These are phyloP conservation scores for Orbilia brochopaga DNA, from an alignment of 2,329 filamentous ascomycete genomes.

Conservation along the genomic window DNA sequence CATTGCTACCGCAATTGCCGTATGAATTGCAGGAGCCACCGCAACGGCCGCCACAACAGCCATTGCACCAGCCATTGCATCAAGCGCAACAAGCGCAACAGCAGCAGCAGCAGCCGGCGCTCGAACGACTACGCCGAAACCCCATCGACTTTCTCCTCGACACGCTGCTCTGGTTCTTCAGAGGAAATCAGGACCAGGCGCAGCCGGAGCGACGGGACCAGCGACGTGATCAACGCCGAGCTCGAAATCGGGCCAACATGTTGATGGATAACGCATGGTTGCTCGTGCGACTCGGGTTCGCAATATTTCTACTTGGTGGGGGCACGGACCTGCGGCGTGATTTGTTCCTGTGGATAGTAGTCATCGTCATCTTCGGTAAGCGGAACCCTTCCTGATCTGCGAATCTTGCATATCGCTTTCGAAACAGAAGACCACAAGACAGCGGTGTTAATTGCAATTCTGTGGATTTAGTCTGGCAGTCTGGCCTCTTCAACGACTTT, in stretches of 20 bases:
- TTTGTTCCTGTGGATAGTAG: conserved; percentile 51
- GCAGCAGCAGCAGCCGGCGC: not conserved
- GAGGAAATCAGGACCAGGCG: conserved; percentile 4
- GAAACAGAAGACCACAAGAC: not conserved
- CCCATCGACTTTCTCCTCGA: not conserved
- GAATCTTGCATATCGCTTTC: conserved; percentile 1
- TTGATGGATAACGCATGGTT: conserved; percentile 52
- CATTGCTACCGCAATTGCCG: too few species aligned
- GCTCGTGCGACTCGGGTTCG: conserved; percentile 51
- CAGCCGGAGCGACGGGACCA: not conserved
- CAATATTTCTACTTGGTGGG: conserved; percentile 52
- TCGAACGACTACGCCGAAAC: not conserved
- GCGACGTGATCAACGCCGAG: not conserved
- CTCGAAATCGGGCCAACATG: conserved; percentile 23
- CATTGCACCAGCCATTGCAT: not conserved
- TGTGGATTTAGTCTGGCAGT: conserved; percentile 54
- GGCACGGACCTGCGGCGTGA: conserved; percentile 53
- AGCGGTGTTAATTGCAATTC: not conserved
- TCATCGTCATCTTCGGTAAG: conserved; percentile 53
- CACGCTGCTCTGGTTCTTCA: not conserved
- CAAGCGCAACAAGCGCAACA: not conserved
- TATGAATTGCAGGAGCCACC: too few species aligned
- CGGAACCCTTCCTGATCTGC: not conserved
- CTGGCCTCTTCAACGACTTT: conserved; percentile 51
- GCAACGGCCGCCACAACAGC: not conserved